Conservation (phyloP, 345 rosid species). For the Citrus reticulata region DNA sequence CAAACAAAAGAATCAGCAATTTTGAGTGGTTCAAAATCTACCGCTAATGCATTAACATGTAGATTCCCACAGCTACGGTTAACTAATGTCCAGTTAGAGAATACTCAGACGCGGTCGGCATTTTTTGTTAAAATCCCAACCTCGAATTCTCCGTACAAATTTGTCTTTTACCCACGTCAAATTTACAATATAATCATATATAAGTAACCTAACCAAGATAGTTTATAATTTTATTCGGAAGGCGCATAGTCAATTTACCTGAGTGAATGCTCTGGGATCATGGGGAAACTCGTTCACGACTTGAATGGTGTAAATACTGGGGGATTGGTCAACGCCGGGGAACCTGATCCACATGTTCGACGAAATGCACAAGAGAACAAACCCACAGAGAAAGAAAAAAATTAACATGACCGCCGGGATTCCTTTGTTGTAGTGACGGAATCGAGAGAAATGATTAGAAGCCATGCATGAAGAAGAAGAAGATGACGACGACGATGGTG, state of each 20-base stretch:
- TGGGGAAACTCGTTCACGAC: slow-evolving; percentile 64
- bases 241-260: slow-evolving; percentile 30
- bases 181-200: background rate
- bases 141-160: background rate
- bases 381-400: slow-evolving; percentile 24
- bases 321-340: background rate
- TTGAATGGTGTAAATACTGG: slow-evolving; percentile 35
- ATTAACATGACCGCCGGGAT: slow-evolving; percentile 27
- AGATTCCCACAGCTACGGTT: background rate
- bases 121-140: background rate
- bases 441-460: slow-evolving; percentile 19
- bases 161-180: background rate
- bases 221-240: background rate
- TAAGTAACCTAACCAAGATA: too few relatives aligned
- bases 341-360: slow-evolving; percentile 22
- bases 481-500: background rate
- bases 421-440: slow-evolving; percentile 28
- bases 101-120: background rate
- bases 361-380: slow-evolving; percentile 37
- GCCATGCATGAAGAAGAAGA: slow-evolving; percentile 27
- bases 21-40: background rate
- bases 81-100: background rate
- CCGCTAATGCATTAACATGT: background rate
- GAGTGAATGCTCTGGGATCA: slow-evolving; percentile 67
- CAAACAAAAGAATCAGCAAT: background rate